These are phyloP conservation scores for Rosa rugosa DNA, from an alignment of 306 rosid species.

Conservation along the genomic window DNA sequence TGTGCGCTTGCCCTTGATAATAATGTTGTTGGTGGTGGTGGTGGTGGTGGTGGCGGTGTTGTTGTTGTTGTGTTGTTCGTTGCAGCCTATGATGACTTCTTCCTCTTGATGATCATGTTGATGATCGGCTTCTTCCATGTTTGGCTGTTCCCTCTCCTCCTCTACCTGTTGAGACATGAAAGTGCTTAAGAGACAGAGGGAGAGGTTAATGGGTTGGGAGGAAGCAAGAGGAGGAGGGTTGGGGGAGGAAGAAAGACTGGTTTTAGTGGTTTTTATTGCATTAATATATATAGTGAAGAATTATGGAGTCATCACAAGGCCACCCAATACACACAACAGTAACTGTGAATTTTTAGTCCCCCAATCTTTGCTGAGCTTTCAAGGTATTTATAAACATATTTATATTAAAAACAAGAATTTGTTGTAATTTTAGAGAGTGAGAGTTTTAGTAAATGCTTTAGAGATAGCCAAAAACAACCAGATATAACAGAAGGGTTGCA, in stretches of 20 bases:
- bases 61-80: slow-evolving; percentile 38
- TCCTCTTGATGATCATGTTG: slow-evolving; percentile 38
- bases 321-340: slow-evolving; percentile 57
- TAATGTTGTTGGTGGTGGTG: slow-evolving; percentile 26
- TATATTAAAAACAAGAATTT: slow-evolving; percentile 6
- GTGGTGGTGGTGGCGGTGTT: background rate
- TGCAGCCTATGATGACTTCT: slow-evolving; percentile 44
- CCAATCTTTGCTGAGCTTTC: slow-evolving; percentile 14
- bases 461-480: slow-evolving; percentile 24
- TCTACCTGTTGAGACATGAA: slow-evolving; percentile 12
- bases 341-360: slow-evolving; percentile 48
- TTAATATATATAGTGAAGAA: slow-evolving; percentile 20
- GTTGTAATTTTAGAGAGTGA: slow-evolving; percentile 23
- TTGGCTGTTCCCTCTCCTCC: slow-evolving; percentile 24
- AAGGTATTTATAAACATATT: slow-evolving; percentile 4
- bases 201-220: slow-evolving; percentile 47
- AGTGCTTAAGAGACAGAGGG: slow-evolving; percentile 23
- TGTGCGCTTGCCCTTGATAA: slow-evolving; percentile 81
- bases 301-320: slow-evolving; percentile 59
- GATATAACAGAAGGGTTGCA: slow-evolving; percentile 58
- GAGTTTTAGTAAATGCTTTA: slow-evolving; percentile 36
- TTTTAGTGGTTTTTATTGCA: slow-evolving; percentile 15
- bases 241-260: slow-evolving; percentile 1
- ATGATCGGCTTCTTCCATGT: slow-evolving; percentile 50
- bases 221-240: slow-evolving; percentile 49